Base-by-base conservation (phyloP, 2,329 filamentous ascomycete genomes). In the Fusarium tricinctum region DNA sequence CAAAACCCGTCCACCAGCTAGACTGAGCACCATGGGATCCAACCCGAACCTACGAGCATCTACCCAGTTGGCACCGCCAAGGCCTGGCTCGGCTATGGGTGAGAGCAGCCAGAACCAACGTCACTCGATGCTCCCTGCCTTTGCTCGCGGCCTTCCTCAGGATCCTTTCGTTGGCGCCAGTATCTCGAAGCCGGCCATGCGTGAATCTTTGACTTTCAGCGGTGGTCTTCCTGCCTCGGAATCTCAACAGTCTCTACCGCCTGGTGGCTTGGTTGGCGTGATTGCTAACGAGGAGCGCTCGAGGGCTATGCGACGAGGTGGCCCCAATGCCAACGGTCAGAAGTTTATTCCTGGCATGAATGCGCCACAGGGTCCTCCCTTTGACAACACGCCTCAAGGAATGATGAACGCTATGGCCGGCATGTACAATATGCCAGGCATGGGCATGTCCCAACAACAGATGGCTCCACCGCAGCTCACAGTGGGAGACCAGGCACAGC, bases 101-200 rank as follows among this genome's bases (percentile, higher is more conserved):
- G 88, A 88, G 68, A 48, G 68, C 17, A 73, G 52, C 50, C 63
- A 52, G n/a, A 65, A 65, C 45, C 77, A 77, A 38, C 78, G 76
- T 26, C 70, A 76, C 42, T 78, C 76, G 3, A 86, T 84, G 50
- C 84, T 97, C 8, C 94, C 94, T 7, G 90, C 91, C 0, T 97
- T 97, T 80, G 94, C 94, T 4, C 85, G 92, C 68, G 89, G 92
- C 68, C 82, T 97, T 19, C 94, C 94, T 2, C 89, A 90, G 66
- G 94, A 97, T 78, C 94, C 94, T 0, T 97, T 97, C 77, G 87
- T 91, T 56, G 93, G 93, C 26, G 92, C 92, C 10, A 86, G 92
- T 51, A 81, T 97, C 20, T 89, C 95, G 33, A 91, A 91, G 71
- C 86, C 88, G 22, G 80, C 90, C 9, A 86, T 91, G 48, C 86